Base-by-base conservation (phyloP, 331 rosid species). In the Dryas integrifolia region DNA sequence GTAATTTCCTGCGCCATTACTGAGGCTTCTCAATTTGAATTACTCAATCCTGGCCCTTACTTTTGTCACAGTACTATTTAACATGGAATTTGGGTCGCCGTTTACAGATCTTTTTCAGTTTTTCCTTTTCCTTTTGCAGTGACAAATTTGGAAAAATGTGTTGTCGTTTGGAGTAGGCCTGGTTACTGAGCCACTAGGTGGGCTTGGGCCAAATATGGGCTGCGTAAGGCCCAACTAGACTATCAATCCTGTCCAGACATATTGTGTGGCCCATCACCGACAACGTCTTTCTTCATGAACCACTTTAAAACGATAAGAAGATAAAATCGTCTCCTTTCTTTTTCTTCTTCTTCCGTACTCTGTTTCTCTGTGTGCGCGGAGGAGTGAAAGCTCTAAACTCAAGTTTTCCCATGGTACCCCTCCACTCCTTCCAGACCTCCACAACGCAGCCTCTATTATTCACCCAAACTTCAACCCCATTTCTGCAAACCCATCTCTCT, bases 351-450 rank as follows among this genome's bases (percentile, higher is more conserved):
- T 4, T 30, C 12, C 14, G 15, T 13, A 30, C 11, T 18, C 11
- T 14, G 61, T 38, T 60, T 60, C 3, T 11, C 14, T 53, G 5
- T 38, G 73, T 60, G 35, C 0, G 35, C 6, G 14, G 45, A 51
- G 40, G 39, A 24, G 43, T 65, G 10, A 15, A 44, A 3, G 9
- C 70, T 46, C 43, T 4, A 53, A 69, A 55, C 40, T 50, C 41
- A 51, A 69, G 40, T 8, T 67, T 74, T 72, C 75, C 87, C 80
- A 87, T 88, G 97, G 84, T 82, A 62, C 80, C 85, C 14, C 70
- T 86, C 58, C 79, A 79, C 68, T 66, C 78, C 67, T 39, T 77
- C 69, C 71, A 66, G 60, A 43, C 72, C 76, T 66, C 78, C 64
- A 48, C 66, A 60, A 49, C 75, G 35, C 62, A 74, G 66, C 86